Conservation (phyloP, 225 moss, liverwort and hornwort species). For the Anthoceros angustus region DNA sequence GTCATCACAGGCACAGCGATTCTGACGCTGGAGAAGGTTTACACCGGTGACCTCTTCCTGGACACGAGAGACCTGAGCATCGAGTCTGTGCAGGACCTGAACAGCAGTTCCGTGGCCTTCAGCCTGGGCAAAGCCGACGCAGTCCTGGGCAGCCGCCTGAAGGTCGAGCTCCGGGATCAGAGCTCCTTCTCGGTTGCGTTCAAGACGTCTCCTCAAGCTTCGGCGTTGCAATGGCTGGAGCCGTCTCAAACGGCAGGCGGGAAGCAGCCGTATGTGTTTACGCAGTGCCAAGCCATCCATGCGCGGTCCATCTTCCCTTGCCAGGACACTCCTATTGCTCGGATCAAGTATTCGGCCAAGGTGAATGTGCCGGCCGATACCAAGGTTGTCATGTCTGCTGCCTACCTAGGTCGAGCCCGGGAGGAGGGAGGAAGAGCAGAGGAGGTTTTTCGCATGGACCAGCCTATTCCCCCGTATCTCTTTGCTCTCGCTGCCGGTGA, state of each 20-base stretch:
- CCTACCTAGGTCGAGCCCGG: slow-evolving; percentile 17
- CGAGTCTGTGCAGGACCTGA: slow-evolving; percentile 11
- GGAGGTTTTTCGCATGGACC: slow-evolving; percentile 33
- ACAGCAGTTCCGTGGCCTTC: slow-evolving; percentile 10
- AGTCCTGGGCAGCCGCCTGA: slow-evolving; percentile 26
- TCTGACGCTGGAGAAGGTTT: slow-evolving; percentile 16
- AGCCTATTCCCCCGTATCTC: slow-evolving; percentile 34
- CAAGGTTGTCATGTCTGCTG: slow-evolving; percentile 36
- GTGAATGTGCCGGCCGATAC: slow-evolving; percentile 30
- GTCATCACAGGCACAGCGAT: slow-evolving; percentile 24
- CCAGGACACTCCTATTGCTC: slow-evolving; percentile 34
- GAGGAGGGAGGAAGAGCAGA: slow-evolving; percentile 11
- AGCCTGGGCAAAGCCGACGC: slow-evolving; percentile 18
- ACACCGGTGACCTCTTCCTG: slow-evolving; percentile 28
- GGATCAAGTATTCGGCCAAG: slow-evolving; percentile 28
- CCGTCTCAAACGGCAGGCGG: slow-evolving; percentile 33
- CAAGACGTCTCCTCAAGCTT: slow-evolving; percentile 24
- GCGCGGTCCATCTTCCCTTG: slow-evolving; percentile 41
- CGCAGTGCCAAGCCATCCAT: slow-evolving; percentile 41
- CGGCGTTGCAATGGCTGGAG: slow-evolving; percentile 42
- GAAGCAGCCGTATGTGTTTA: slow-evolving; percentile 34
- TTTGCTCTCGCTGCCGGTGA: slow-evolving; percentile 40
- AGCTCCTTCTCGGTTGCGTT: slow-evolving; percentile 15
- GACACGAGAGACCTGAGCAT: slow-evolving; percentile 33
- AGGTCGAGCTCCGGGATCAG: slow-evolving; percentile 15